Base-by-base conservation (phyloP, 163 green algal genomes). In the Trebouxia gelatinosa region DNA sequence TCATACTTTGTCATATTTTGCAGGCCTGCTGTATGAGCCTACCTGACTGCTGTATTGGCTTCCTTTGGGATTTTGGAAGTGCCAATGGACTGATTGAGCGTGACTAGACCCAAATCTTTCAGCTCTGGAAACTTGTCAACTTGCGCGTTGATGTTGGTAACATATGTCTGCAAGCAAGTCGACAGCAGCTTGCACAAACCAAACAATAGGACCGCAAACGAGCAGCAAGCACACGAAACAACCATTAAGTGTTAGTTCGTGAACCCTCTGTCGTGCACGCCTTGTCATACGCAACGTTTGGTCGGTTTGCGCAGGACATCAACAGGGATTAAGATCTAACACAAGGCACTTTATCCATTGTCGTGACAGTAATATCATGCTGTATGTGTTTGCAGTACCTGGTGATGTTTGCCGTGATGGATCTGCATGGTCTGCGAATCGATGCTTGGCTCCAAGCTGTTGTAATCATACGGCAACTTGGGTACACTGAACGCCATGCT, bases 341-440 rank as follows among this genome's bases (percentile, higher is more conserved):
- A 59, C 48, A 59, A 2, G 19, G 13, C 13, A 29, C 19, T 3
- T 2, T 28, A 59, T 7, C 48, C 3, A 59, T 1, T 1, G 26
- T 2, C 23, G 48, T 28, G 3, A 23, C 48, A 59, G 19, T 23
- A 59, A 23, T 19, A 3, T 59, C 19, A 2, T 70, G 59, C 26
- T 38, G 1, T n/a, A 39, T 21, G 59, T 35, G 9, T 28, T 21
- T 34, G 5, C 28, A 72, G 5, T 28, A 80, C 68, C 70, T 83
- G 31, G 54, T 95, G 91, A 77, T 95, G 91, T 84, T 94, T 95
- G 75, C 78, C 85, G 74, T 94, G 88, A 78, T 96, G 91, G 54
- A 96, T 92, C 57, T 84, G 85, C 90, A 95, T 94, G 31, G 91
- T 96, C 2, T 40, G 83, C 26, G 87, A 80, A 71, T 94, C 90